phyloP scores from a whole-genome alignment of 2,329 filamentous ascomycete genomes.

The Phoma sp. region DNA sequence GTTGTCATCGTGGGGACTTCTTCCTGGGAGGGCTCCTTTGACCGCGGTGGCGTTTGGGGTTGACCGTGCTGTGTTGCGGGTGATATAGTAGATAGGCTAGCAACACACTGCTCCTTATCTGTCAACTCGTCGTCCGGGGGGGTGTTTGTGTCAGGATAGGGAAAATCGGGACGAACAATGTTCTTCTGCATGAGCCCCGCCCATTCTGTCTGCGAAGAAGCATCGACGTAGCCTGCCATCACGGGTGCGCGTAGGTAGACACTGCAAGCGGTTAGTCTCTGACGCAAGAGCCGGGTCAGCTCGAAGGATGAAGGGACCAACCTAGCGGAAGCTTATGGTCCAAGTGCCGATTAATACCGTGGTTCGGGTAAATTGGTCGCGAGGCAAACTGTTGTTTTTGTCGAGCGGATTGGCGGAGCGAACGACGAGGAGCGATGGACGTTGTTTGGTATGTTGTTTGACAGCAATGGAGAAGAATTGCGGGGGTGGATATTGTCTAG shows the following conservation, averaged over 20 bases:
- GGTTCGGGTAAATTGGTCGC: constrained; percentile 1
- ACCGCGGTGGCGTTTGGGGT: constrained; percentile 9
- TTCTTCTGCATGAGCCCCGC: constrained; percentile 38
- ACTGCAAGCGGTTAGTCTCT: constrained; percentile 26
- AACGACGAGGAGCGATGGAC: constrained; percentile 1
- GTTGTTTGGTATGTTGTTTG: background rate
- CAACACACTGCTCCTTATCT: constrained; percentile 27
- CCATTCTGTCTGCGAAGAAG: constrained; percentile 39
- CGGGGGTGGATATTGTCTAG: constrained; percentile 10
- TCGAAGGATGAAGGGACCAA: background rate
- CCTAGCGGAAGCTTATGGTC: constrained; percentile 9
- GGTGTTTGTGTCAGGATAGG: constrained; percentile 31
- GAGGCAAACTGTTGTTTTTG: background rate
- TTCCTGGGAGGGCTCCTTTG: background rate
- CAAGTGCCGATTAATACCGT: constrained; percentile 3
- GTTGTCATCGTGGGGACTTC: constrained; percentile 9
- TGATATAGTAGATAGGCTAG: constrained; percentile 13
- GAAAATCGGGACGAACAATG: constrained; percentile 28
- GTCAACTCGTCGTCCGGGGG: constrained; percentile 40
- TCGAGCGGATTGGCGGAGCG: constrained; percentile 3
- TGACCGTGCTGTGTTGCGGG: constrained; percentile 5
- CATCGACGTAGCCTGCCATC: constrained; percentile 40
- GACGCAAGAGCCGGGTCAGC: constrained; percentile 6
- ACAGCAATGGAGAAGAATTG: constrained; percentile 7
- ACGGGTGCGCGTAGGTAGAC: constrained; percentile 18